Evolutionary conservation across 148 eudicot species (phyloP).

Genomic region (Euryodendron excelsum): DNA sequence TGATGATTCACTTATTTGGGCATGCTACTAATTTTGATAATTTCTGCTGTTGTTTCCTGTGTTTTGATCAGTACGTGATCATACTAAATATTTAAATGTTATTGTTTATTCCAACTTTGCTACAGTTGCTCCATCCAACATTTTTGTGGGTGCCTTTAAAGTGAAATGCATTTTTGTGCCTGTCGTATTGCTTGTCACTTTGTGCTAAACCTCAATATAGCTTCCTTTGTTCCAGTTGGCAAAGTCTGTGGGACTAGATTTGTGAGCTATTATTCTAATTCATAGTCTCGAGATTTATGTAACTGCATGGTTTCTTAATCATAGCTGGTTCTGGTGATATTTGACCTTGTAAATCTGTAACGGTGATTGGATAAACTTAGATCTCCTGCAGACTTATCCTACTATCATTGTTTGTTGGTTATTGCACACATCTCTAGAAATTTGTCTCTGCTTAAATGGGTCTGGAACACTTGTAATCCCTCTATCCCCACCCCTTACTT

Average conservation of each 20-base stretch:
- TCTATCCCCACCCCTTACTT: neutral
- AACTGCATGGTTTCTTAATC: neutral
- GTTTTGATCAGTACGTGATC: neutral
- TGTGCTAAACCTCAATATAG: neutral
- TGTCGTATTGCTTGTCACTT: neutral
- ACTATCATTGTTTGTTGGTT: neutral
- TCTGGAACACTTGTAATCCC: neutral
- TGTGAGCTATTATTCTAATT: neutral
- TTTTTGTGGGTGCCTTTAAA: neutral
- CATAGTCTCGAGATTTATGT: neutral
- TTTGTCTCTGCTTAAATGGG: neutral
- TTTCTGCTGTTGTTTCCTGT: neutral
- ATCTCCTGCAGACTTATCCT: neutral
- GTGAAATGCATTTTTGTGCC: neutral
- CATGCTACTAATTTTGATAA: neutral
- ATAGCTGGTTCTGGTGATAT: neutral
- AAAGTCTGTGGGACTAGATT: neutral
- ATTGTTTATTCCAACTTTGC: neutral
- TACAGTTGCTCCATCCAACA: neutral
- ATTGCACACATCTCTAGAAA: neutral
- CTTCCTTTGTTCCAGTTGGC: slow-evolving; percentile 7
- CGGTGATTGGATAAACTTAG: neutral
- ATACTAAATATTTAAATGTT: neutral
- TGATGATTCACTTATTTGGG: neutral
- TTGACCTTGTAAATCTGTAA: neutral